Percentiles rank a stretch among this genome's conserved stretches.
Conservation (phyloP, 495 filamentous ascomycete genomes). For the Penicillium bovifimosum region DNA sequence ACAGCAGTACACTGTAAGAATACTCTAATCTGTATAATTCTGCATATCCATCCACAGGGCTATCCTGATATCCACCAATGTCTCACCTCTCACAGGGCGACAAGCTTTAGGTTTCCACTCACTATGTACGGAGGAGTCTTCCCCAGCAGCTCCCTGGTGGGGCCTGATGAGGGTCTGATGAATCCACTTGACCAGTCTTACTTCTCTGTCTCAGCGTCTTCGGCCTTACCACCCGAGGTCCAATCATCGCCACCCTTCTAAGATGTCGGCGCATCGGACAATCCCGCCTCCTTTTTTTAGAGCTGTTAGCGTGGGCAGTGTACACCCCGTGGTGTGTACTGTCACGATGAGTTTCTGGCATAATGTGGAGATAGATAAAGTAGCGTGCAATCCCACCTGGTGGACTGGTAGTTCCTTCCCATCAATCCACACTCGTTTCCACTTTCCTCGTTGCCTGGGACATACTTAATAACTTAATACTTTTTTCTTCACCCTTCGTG, state of each 20-base stretch:
- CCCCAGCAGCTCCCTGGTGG: background rate
- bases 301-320: background rate
- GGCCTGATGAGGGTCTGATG: background rate
- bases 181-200: background rate
- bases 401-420: background rate
- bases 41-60: too few species aligned
- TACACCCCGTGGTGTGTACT: background rate
- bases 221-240: background rate
- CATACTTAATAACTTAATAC: background rate
- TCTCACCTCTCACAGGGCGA: background rate
- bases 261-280: background rate
- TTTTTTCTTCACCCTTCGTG: background rate
- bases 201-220: slow-evolving; percentile 1
- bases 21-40: too few species aligned
- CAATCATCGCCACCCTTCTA: background rate
- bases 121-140: too few species aligned
- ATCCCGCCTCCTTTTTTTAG: slow-evolving; percentile 9
- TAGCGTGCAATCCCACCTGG: background rate
- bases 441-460: background rate
- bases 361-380: background rate
- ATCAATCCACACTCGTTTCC: background rate
- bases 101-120: background rate
- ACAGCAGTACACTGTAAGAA: too few species aligned
- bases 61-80: too few species aligned
- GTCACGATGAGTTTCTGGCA: too few species aligned